Percentiles rank a stretch among this genome's conserved stretches.
These are phyloP conservation scores for Oryza officinalis DNA, from an alignment of 176 grass and related monocot genomes.

Conservation along the genomic window DNA sequence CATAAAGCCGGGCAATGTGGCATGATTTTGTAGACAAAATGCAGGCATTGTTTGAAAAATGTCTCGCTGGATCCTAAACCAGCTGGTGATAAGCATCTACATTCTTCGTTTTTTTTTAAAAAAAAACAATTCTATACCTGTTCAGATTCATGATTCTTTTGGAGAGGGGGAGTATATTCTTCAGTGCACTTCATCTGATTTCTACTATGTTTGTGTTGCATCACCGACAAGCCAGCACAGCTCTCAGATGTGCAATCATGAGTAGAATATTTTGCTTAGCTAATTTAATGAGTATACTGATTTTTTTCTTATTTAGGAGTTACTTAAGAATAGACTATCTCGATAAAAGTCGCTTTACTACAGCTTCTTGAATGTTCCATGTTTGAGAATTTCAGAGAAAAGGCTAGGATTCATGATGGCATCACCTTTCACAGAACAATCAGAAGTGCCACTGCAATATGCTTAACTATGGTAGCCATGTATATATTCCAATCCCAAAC, in stretches of 20 bases:
- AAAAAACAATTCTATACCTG: too few relatives aligned
- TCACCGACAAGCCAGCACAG: constrained; percentile 36
- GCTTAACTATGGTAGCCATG: neutral
- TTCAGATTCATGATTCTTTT: too few relatives aligned
- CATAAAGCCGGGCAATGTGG: constrained; percentile 21
- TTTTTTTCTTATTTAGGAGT: neutral
- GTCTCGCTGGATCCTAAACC: neutral
- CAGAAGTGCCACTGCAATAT: constrained; percentile 3
- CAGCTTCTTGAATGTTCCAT: neutral
- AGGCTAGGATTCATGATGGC: constrained; percentile 28
- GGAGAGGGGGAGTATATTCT: neutral
- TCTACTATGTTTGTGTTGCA: neutral
- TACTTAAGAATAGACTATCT: neutral
- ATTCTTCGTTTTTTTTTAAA: too few relatives aligned
- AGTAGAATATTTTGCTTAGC: neutral
- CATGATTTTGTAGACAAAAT: constrained; percentile 33
- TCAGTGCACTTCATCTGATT: neutral
- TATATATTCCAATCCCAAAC: neutral
- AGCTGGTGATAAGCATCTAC: neutral
- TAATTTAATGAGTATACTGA: neutral
- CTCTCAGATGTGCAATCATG: constrained; percentile 25
- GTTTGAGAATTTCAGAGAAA: neutral
- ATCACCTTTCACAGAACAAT: constrained; percentile 17
- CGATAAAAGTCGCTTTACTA: neutral
- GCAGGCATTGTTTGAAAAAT: constrained; percentile 21